Evolutionary conservation across 768 basidiomycete species (phyloP), one percentile per base, ranked within the genome.

Genomic region (Gloeostereum incarnatum): DNA sequence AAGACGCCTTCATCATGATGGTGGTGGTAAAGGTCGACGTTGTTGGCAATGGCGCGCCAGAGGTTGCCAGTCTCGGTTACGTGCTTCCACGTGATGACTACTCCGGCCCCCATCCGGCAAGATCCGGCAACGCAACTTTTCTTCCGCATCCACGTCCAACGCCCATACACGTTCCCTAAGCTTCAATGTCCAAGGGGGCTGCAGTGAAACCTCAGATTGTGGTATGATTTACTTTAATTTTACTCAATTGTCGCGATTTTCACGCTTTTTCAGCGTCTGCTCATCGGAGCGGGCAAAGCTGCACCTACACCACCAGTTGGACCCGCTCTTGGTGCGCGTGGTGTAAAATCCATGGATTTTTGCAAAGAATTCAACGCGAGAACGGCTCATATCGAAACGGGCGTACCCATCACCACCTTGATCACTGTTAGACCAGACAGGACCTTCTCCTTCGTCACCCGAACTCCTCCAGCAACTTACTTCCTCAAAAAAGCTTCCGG

Each of bases 311-410:
- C 94, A 40, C 94, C 94, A 6, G 85, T 99, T 36, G 94, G 94
- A 53, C 94, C 94, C 39, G 94, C 93, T 22, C 76, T 99, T 38
- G 96, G 96, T 66, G 94, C 96, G 46, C 80, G 90, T 53, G 96
- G 96, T 50, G 93, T 99, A 49, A 97, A 96, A 63, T 91, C 92
- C 19, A 98, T 98, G 86, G 96, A 99, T 65, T 99, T 99, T 56
- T 96, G 92, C 71, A 99, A 97, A 60, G 92, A 98, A 58, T 99
- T 98, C 67, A 99, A 99, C 55, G 93, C 94, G n/a, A 81, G 82
- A 46, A 97, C 94, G 14, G 82, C 88, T 22, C 82, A 89, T 56
- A 72, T 94, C 25, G 74, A 79, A 45, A 78, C 82, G 13, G 89
- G 89, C 24, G 75, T 85, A 7, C 94, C 96, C 5, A 75, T 77